Evolutionary conservation across 2,329 filamentous ascomycete species (phyloP), one percentile per base, ranked within the genome.

Genomic region (Penicillium sp.): DNA sequence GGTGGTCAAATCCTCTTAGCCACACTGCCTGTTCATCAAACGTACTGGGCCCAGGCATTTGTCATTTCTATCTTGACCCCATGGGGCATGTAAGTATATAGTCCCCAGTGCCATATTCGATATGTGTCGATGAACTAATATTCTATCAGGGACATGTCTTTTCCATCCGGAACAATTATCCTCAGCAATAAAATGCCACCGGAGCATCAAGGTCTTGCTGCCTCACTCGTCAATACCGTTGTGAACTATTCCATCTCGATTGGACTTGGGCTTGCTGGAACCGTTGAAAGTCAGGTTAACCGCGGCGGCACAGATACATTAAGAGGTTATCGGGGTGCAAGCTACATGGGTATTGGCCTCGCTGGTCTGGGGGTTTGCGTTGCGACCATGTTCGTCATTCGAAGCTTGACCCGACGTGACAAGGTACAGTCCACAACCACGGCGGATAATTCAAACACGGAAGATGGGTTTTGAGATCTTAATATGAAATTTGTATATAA

Each of bases 211-310:
- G 82, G 82, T 15, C 74, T 82, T 25, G 80, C 81, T 1, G 81
- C 79, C 0, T 84, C 81, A 29, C 70, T 89, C 3, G 83, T 89
- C 31, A 85, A 81, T 59, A 89, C 86, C 0, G 78, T 86, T 13
- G 83, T 89, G 58, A 89, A 90, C 70, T 90, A 90, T 68, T 83
- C 82, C 42, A 89, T 90, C 38, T 85, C 85, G 0, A 73, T 89
- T 1, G 87, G 85, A 0, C 78, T 91, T 0, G 88, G 87, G 0
- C 80, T 90, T 44, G 87, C 87, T 0, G 87, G 86, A 0, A 89
- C 85, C 0, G 82, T 89, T 2, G 86, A 89, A 66, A 69, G 73
- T 1, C 69, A 82, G 36, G 73, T 81, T 25, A 75, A 75, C 42
- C 49, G 72, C 23, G 69, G 72, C 17, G 78, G 76, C 1, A 57